Base-by-base conservation (phyloP, 495 filamentous ascomycete genomes). In the Diplogelasinospora grovesii region DNA sequence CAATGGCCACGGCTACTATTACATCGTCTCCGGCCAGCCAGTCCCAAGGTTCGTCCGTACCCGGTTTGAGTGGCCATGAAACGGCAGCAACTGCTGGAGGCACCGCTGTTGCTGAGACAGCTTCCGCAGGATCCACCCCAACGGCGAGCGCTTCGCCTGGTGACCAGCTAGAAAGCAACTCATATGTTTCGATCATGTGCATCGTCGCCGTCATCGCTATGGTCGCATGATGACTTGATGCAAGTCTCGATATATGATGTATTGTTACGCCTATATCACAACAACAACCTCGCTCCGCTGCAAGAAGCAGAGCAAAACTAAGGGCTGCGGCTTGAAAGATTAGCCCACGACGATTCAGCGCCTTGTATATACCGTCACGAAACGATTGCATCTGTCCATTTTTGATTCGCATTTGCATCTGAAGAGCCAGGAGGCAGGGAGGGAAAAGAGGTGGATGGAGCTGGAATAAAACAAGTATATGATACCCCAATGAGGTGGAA, bases 401-500 rank as follows among this genome's bases (percentile, higher is more conserved):
- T 45, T 31, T 33, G 14, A 38, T 50, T 33, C 27, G 37, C 38
- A 37, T 50, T 41, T 45, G 42, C 37, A 39, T 46, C 38, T 22
- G n/a, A 16, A 24, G 28, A 39, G 35, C 46, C 33, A 48, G 39
- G 30, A n/a, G n/a, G n/a, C n/a, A n/a, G n/a, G n/a, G n/a, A n/a
- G n/a, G n/a, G n/a, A n/a, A 13, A 28, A 35, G 32, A 25, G 31
- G 30, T 14, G 24, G 41, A 16, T 46, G 18, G 43, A 40, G 29
- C 18, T 22, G 36, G 28, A 25, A n/a, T n/a, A n/a, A 33, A 23
- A 24, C 8, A 15, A 37, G 25, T 21, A 25, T 25, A 36, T 32
- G 42, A 45, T 45, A 45, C 42, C 42, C 42, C 27, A 3, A 25
- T 35, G 34, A 29, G 49, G 36, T 44, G 32, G 46, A 53, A 53